Percentiles rank a stretch among this genome's conserved stretches.
Conservation (phyloP, 768 basidiomycete species). For the Rhizopogon sp. region DNA sequence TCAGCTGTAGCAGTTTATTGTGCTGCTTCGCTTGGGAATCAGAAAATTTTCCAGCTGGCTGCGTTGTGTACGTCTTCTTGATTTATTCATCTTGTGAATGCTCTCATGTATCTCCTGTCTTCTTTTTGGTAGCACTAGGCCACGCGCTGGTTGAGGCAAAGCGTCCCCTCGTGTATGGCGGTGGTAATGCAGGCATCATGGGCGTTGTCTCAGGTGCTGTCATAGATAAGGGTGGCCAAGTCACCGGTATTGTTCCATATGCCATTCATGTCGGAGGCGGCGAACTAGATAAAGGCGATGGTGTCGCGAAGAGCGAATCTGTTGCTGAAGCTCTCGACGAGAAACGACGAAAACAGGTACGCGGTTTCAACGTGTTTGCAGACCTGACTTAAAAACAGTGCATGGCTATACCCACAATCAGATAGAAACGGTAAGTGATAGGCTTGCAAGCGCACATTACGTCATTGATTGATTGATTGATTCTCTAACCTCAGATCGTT, state of each 20-base stretch:
- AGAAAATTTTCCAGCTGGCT: slow-evolving; percentile 57
- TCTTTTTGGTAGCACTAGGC: slow-evolving; percentile 54
- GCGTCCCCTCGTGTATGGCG: slow-evolving; percentile 80
- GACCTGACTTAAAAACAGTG: slow-evolving; percentile 9
- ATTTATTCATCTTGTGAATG: slow-evolving; percentile 4
- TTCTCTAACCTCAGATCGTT: slow-evolving; percentile 36
- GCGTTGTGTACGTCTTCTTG: slow-evolving; percentile 55
- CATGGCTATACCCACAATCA: slow-evolving; percentile 1
- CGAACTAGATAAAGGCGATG: slow-evolving; percentile 45
- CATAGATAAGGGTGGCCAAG: slow-evolving; percentile 61
- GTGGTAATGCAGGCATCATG: slow-evolving; percentile 83
- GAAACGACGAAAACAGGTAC: slow-evolving; percentile 30
- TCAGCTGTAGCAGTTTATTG: slow-evolving; percentile 77
- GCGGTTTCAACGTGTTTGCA: slow-evolving; percentile 7
- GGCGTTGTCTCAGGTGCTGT: slow-evolving; percentile 69
- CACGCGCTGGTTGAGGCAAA: slow-evolving; percentile 56
- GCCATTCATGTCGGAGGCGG: slow-evolving; percentile 70
- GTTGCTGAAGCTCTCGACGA: slow-evolving; percentile 24
- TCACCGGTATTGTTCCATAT: slow-evolving; percentile 73
- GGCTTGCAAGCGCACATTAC: slow-evolving; percentile 4
- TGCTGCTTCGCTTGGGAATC: slow-evolving; percentile 66
- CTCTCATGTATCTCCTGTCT: slow-evolving; percentile 1
- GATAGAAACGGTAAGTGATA: slow-evolving; percentile 27
- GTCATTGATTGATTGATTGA: background rate
- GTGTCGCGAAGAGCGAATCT: slow-evolving; percentile 12